phyloP scores from a whole-genome alignment of 2,329 filamentous ascomycete species.

The Aureobasidium pullulans region DNA sequence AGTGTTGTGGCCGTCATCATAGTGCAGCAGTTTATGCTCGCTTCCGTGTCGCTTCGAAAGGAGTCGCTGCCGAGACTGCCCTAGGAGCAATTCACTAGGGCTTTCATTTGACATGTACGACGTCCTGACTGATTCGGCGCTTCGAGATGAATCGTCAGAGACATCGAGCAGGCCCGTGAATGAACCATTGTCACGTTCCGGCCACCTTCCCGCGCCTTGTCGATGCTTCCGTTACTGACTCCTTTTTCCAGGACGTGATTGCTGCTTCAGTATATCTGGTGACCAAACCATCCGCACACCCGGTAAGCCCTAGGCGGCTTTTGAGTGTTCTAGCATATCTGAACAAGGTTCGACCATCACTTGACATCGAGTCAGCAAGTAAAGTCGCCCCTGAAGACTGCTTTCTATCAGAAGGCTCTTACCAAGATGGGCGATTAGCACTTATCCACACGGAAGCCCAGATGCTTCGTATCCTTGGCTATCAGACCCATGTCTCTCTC shows the following conservation, averaged over 20 bases:
- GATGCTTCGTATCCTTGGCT: slow-evolving; percentile 68
- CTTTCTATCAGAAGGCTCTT: slow-evolving; percentile 57
- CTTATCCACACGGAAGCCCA: slow-evolving; percentile 70
- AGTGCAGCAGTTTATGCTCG: neutral
- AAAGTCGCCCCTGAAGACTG: slow-evolving; percentile 5
- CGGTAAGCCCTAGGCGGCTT: slow-evolving; percentile 70
- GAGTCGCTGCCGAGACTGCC: neutral
- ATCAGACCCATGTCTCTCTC: slow-evolving; percentile 76
- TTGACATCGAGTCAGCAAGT: neutral
- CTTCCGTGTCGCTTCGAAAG: neutral
- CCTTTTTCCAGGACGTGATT: slow-evolving; percentile 60
- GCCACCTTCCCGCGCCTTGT: neutral
- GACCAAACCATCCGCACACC: slow-evolving; percentile 72
- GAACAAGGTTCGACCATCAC: slow-evolving; percentile 51
- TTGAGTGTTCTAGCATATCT: slow-evolving; percentile 83
- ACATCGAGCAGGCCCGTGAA: neutral
- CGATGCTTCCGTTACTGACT: neutral
- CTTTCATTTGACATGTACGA: neutral
- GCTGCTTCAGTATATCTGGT: slow-evolving; percentile 74
- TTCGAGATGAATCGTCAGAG: too few relatives aligned
- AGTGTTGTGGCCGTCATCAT: neutral
- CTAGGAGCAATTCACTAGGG: neutral
- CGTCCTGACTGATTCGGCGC: neutral
- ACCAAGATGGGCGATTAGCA: slow-evolving; percentile 55
- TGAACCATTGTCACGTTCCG: neutral